Evolutionary conservation across 495 filamentous ascomycete species (phyloP), one percentile per base, ranked within the genome.

Genomic region (Aspergillus avenaceus): DNA sequence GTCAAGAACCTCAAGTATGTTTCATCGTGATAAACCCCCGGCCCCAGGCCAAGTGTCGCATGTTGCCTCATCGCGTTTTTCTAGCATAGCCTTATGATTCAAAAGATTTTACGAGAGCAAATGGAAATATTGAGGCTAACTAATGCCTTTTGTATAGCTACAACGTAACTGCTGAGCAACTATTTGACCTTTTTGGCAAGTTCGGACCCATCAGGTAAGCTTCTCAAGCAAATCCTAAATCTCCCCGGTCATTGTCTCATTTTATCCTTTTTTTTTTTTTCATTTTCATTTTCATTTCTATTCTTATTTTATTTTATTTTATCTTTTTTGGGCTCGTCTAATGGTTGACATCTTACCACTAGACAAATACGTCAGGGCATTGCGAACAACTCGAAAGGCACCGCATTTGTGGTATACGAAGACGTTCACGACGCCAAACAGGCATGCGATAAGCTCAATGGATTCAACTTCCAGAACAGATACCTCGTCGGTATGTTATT

Each of bases 321-420:
- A 5, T 18, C 34, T 18, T 19, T 21, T 38, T n/a, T n/a, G n/a
- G n/a, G 16, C 13, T 38, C 34, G 16, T 38, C 34, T 38, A 8
- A 7, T 7, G 34, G 11, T 18, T 19, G 24, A 28, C 28, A 45
- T 49, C 9, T 32, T 36, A 27, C 48, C 31, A 23, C 28, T 59
- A 97, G 93, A 55, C 93, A 97, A 87, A 93, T 98, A 63, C 92
- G 93, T 64, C 91, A 97, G 74, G 93, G 93, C 60, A 97, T 96
- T 61, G 90, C 92, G 52, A 91, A 83, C 73, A 95, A 95, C 66
- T 96, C 93, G 56, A 98, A 97, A 70, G 93, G 93, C 61, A 98
- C 93, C 23, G 92, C 90, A 61, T 98, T 95, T 74, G 95, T 98
- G 41, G 93, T 98, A 66, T 98, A 95, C 76, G 95, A 97, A 69